phyloP scores from a whole-genome alignment of 805 yeast species.

The Candida palmyrensis region DNA sequence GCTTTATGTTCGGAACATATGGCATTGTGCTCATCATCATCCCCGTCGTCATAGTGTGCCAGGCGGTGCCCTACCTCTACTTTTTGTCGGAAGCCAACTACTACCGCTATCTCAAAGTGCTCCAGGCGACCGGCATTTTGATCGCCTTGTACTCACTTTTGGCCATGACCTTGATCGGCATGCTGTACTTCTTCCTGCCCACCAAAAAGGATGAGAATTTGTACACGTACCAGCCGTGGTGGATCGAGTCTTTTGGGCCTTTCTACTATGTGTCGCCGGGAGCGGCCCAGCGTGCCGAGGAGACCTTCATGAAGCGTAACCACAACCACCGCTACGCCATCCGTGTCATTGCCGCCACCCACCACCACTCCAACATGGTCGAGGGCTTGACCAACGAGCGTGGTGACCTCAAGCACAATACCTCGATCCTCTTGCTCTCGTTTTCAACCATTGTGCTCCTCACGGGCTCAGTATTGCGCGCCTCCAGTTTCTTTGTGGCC shows the following conservation, averaged over 20 bases:
- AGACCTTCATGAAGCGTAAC: slow-evolving; percentile 16
- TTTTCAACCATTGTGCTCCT: slow-evolving; percentile 46
- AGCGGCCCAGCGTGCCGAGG: slow-evolving; percentile 16
- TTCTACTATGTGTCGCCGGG: slow-evolving; percentile 16
- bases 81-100: slow-evolving; percentile 8
- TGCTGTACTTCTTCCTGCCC: slow-evolving; percentile 16
- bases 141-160: slow-evolving; percentile 11
- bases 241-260: slow-evolving; percentile 16
- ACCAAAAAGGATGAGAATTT: slow-evolving; percentile 16
- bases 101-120: slow-evolving; percentile 13
- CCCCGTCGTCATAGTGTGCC: slow-evolving; percentile 12
- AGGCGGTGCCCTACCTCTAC: slow-evolving; percentile 14
- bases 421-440: slow-evolving; percentile 42
- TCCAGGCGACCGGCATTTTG: slow-evolving; percentile 13
- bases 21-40: slow-evolving; percentile 11
- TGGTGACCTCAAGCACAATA: slow-evolving; percentile 44
- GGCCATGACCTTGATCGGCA: slow-evolving; percentile 11
- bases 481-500: slow-evolving; percentile 40
- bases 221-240: slow-evolving; percentile 21
- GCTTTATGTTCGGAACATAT: slow-evolving; percentile 14
- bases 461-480: slow-evolving; percentile 46
- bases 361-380: no score
- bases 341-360: slow-evolving; percentile 18
- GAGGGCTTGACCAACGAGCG: slow-evolving; percentile 25
- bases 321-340: slow-evolving; percentile 18